Evolutionary conservation across 345 rosid species (phyloP).

Genomic region (Heritiera littoralis): DNA sequence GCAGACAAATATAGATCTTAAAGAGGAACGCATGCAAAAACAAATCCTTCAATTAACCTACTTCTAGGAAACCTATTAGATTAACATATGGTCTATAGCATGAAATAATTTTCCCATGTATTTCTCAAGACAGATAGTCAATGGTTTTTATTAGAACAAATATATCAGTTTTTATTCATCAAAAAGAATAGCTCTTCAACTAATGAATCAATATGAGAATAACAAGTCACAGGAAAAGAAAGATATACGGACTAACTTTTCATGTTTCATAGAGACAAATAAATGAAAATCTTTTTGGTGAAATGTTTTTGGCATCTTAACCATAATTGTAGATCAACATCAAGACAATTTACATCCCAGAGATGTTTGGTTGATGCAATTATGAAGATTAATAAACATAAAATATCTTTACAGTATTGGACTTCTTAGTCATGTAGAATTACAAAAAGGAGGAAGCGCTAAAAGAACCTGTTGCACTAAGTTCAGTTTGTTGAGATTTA

Average conservation of each 20-base stretch:
- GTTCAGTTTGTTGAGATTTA: no score
- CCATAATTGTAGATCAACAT: background rate
- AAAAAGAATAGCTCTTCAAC: background rate
- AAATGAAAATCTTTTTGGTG: background rate
- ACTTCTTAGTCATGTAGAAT: no score
- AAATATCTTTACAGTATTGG: no score
- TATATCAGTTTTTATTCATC: background rate
- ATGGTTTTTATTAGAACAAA: background rate
- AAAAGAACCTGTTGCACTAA: no score
- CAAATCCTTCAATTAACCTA: background rate
- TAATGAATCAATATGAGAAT: background rate
- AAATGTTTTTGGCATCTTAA: background rate
- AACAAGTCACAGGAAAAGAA: background rate
- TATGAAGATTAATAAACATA: no score
- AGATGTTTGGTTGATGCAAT: background rate
- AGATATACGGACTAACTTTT: background rate
- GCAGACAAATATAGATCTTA: background rate
- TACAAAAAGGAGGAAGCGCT: no score
- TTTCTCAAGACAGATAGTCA: background rate
- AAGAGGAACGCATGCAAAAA: background rate
- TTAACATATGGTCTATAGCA: background rate
- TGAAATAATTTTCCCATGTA: background rate
- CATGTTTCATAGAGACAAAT: background rate
- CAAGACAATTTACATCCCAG: background rate
- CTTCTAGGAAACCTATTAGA: background rate